Evolutionary conservation across 2,329 filamentous ascomycete genomes (phyloP).

Genomic region (Elsinoe ampelina): DNA sequence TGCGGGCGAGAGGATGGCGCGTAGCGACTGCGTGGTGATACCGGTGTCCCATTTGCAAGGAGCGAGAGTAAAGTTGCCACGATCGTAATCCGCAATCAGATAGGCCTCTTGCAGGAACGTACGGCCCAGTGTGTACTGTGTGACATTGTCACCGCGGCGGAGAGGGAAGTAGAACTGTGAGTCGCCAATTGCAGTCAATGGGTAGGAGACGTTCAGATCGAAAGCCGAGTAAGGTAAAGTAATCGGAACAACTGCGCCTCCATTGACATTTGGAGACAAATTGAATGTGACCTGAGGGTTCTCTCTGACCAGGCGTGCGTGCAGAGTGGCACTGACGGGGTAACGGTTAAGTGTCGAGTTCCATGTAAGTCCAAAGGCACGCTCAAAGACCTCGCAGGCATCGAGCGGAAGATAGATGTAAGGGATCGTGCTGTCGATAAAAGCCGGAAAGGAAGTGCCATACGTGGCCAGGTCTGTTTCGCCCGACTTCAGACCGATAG

Average conservation of each 20-base stretch:
- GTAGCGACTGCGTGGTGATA: slow-evolving; percentile 19
- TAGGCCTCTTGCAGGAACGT: slow-evolving; percentile 33
- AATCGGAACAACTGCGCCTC: slow-evolving; percentile 25
- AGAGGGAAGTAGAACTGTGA: slow-evolving; percentile 28
- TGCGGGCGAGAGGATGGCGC: slow-evolving; percentile 24
- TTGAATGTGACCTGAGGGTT: slow-evolving; percentile 29
- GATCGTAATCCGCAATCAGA: slow-evolving; percentile 30
- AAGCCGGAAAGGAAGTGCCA: slow-evolving; percentile 28
- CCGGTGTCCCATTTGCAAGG: slow-evolving; percentile 28
- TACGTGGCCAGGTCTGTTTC: slow-evolving; percentile 14
- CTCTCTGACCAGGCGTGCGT: slow-evolving; percentile 19
- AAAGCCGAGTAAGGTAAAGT: slow-evolving; percentile 30
- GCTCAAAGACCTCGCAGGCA: slow-evolving; percentile 29
- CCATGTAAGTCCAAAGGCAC: slow-evolving; percentile 28
- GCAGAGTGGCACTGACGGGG: slow-evolving; percentile 27
- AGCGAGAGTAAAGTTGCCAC: slow-evolving; percentile 28
- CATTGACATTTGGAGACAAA: slow-evolving; percentile 19
- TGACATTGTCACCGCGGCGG: slow-evolving; percentile 24
- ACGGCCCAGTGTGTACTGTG: slow-evolving; percentile 30
- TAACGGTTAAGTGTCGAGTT: slow-evolving; percentile 25
- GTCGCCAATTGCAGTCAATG: slow-evolving; percentile 20
- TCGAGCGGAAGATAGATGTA: slow-evolving; percentile 53
- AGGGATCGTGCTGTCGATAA: slow-evolving; percentile 56
- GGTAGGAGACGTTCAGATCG: slow-evolving; percentile 25
- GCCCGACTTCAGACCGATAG: slow-evolving; percentile 23